Evolutionary conservation across 176 grass and related monocot genomes (phyloP), one percentile per base, ranked within the genome.

Genomic region (Oryza punctata): DNA sequence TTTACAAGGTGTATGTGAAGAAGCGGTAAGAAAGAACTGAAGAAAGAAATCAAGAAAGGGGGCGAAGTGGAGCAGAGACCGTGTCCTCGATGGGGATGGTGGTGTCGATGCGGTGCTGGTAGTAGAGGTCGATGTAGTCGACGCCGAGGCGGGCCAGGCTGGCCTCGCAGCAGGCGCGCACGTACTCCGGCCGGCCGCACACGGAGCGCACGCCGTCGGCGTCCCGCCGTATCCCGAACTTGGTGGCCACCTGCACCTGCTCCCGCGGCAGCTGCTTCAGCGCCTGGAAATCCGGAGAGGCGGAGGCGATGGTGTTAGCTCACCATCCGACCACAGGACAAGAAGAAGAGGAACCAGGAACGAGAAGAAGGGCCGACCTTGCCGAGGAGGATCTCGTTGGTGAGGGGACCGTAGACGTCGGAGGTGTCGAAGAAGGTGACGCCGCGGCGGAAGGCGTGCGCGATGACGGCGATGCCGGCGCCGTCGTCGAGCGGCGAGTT

Each of bases 391-490:
- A 86, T 78, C 47, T 97, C 95, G 77, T 89, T 93, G 72, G 86
- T 82, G n/a, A 44, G 84, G 73, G 86, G 84, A 21, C 95, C 95
- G 43, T 97, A 97, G 8, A 82, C 75, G 82, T 97, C 67, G 69
- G 92, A 79, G 81, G 90, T 97, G 81, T 97, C 94, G 74, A 97
- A 94, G 65, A 97, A 92, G 73, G 92, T 94, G 78, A 97, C 73
- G 37, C 95, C 88, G 16, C 79, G 89, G 73, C 60, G 32, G 85
- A 97, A 97, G 8, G 92, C 95, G 81, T 93, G 88, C 35, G 73
- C 71, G 84, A 97, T 77, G 59, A 97, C 82, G 67, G 90, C 72
- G 37, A 82, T 47, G 12, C 92, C 86, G 4, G 29, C 78, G 19
- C 91, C 92, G n/a, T 94, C 90, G 27, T 78, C 68, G 21, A 93